These are phyloP conservation scores for Sporopachydermia lactativora DNA, from an alignment of 805 yeast species.

Conservation along the genomic window DNA sequence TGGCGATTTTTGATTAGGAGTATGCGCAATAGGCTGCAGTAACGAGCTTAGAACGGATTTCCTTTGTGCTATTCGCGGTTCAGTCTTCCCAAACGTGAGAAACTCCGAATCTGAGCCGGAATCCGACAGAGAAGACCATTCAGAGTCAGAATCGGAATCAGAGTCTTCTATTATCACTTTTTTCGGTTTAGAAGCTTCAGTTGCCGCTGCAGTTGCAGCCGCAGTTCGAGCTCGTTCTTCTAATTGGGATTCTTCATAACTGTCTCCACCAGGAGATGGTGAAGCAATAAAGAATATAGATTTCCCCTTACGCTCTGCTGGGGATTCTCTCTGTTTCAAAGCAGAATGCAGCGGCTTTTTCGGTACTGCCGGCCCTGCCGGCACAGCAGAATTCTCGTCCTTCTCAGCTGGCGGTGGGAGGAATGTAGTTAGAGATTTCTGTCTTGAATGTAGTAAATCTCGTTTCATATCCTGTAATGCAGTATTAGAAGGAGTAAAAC, in stretches of 20 bases:
- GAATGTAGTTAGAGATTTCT: not conserved
- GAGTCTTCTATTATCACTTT: not conserved
- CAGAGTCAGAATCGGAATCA: constrained; percentile 3
- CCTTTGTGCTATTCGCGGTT: not conserved
- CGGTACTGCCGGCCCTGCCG: not conserved
- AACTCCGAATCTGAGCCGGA: constrained; percentile 7
- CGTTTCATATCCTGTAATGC: not conserved
- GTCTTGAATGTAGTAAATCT: not conserved
- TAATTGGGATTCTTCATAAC: too few species aligned
- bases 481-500: not conserved
- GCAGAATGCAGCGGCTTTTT: not conserved
- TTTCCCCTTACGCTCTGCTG: not conserved
- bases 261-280: not conserved
- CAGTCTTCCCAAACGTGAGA: not conserved
- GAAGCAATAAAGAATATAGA: constrained; percentile 1
- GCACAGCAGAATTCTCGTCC: not conserved
- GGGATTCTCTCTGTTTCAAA: not conserved
- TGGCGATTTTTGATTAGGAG: not conserved
- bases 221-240: not conserved
- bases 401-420: not conserved
- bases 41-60: not conserved
- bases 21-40: not conserved
- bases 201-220: not conserved
- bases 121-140: constrained; percentile 1
- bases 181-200: too few species aligned